A percentile compares a stretch with the other conserved stretches of the same genome.
phyloP scores from a whole-genome alignment of 306 rosid species.

The Medicago ruthenica region DNA sequence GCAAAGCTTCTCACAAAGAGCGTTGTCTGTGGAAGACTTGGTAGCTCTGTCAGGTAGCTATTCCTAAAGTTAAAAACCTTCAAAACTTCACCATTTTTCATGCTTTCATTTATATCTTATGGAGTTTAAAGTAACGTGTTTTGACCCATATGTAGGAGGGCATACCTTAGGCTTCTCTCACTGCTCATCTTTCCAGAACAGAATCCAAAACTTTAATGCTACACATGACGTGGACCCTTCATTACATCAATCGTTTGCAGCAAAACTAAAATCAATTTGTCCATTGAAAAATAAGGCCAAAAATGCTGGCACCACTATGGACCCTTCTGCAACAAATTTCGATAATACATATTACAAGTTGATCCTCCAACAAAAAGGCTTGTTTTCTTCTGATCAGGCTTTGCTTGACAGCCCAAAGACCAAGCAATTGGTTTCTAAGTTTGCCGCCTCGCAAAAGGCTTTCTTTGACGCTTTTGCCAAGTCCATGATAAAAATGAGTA shows the following conservation, averaged over 20 bases:
- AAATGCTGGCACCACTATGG: constrained; percentile 65
- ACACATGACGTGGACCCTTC: constrained; percentile 68
- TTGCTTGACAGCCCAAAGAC: constrained; percentile 60
- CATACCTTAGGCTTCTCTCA: constrained; percentile 92
- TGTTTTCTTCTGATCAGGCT: constrained; percentile 79
- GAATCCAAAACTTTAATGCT: constrained; percentile 72
- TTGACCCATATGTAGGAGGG: constrained; percentile 64
- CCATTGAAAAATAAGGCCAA: constrained; percentile 61
- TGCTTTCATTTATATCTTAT: constrained; percentile 29
- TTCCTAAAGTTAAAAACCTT: background rate
- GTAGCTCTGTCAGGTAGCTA: constrained; percentile 82
- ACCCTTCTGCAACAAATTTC: constrained; percentile 59
- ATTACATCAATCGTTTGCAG: constrained; percentile 59
- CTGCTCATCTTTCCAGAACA: constrained; percentile 81
- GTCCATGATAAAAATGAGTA: constrained; percentile 80
- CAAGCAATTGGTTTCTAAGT: constrained; percentile 63
- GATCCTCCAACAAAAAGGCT: constrained; percentile 60
- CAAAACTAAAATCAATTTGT: constrained; percentile 59
- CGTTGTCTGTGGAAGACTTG: constrained; percentile 66
- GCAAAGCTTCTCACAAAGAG: constrained; percentile 79
- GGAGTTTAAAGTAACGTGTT: constrained; percentile 25
- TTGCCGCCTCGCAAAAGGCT: constrained; percentile 54
- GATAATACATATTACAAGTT: constrained; percentile 78
- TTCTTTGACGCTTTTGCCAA: constrained; percentile 66
- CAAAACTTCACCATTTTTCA: constrained; percentile 17